phyloP scores from a whole-genome alignment of 805 yeast species.

The Lachancea mirantina region DNA sequence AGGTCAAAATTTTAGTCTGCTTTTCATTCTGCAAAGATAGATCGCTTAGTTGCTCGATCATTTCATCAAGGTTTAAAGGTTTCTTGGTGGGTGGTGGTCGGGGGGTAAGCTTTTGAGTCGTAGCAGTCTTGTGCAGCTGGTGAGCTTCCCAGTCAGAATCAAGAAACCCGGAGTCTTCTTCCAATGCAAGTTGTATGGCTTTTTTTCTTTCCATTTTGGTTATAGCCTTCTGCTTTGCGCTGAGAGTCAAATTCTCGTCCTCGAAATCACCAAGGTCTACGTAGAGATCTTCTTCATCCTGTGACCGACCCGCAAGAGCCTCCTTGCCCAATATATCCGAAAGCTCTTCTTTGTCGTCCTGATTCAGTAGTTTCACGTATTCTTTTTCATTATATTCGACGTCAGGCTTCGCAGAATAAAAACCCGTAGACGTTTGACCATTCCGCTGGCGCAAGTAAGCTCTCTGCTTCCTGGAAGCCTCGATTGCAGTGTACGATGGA shows the following conservation, averaged over 20 bases:
- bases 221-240: conserved; percentile 12
- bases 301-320: conserved; percentile 10
- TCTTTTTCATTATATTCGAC: conserved; percentile 16
- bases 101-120: neutral
- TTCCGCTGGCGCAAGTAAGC: conserved; percentile 4
- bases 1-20: neutral
- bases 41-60: conserved; percentile 1
- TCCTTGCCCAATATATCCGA: conserved; percentile 16
- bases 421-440: conserved; percentile 4
- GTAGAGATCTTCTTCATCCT: conserved; percentile 10
- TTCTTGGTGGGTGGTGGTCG: conserved; percentile 7
- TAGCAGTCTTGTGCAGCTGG: conserved; percentile 10
- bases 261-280: conserved; percentile 15
- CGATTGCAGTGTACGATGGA: conserved; percentile 12
- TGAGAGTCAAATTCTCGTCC: conserved; percentile 24
- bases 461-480: conserved; percentile 9
- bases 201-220: conserved; percentile 11
- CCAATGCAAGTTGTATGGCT: conserved; percentile 19
- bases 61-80: neutral
- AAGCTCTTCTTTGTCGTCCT: conserved; percentile 24
- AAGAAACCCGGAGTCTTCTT: conserved; percentile 4
- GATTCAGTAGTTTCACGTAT: conserved; percentile 21
- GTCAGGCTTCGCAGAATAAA: conserved; percentile 1
- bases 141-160: conserved; percentile 17
- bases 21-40: neutral